Evolutionary conservation across 129 eudicot species (phyloP).

Genomic region (Gnaphalium uliginosum): DNA sequence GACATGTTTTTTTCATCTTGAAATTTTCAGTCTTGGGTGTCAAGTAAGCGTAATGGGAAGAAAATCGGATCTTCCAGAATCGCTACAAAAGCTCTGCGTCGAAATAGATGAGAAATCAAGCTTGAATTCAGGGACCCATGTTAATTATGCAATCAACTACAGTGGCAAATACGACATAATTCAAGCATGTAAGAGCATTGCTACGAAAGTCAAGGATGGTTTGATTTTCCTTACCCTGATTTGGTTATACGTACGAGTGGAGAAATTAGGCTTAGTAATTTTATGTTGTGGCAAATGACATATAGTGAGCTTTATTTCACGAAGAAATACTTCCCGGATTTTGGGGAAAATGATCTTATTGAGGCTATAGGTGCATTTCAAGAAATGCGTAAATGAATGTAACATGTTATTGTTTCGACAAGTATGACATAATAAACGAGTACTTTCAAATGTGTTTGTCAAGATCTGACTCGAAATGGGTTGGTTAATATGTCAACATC

Average conservation of each 20-base stretch:
- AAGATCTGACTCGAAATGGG: too few species aligned
- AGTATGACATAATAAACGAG: background rate
- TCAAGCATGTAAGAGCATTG: slow-evolving; percentile 23
- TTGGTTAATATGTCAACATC: too few species aligned
- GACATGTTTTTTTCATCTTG: background rate
- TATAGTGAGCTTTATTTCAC: slow-evolving; percentile 25
- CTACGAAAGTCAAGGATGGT: slow-evolving; percentile 12
- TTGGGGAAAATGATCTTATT: slow-evolving; percentile 20
- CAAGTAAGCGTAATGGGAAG: slow-evolving; percentile 17
- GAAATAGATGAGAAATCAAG: slow-evolving; percentile 21
- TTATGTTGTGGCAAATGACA: slow-evolving; percentile 32
- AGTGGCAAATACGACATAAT: slow-evolving; percentile 19
- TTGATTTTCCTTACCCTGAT: slow-evolving; percentile 12
- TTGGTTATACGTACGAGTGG: slow-evolving; percentile 28
- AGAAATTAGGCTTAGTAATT: slow-evolving; percentile 31
- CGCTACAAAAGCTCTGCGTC: background rate
- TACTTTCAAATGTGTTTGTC: too few species aligned
- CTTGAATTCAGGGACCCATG: slow-evolving; percentile 1
- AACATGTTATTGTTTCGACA: background rate
- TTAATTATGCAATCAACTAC: slow-evolving; percentile 24
- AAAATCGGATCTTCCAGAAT: slow-evolving; percentile 3
- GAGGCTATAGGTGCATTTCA: slow-evolving; percentile 18
- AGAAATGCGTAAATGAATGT: background rate
- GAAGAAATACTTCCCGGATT: slow-evolving; percentile 13
- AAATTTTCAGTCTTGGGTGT: slow-evolving; percentile 18